A percentile compares a stretch with the other conserved stretches of the same genome.
Evolutionary conservation across 2,329 filamentous ascomycete species (phyloP).

Genomic region (Elsinoe necatrix): DNA sequence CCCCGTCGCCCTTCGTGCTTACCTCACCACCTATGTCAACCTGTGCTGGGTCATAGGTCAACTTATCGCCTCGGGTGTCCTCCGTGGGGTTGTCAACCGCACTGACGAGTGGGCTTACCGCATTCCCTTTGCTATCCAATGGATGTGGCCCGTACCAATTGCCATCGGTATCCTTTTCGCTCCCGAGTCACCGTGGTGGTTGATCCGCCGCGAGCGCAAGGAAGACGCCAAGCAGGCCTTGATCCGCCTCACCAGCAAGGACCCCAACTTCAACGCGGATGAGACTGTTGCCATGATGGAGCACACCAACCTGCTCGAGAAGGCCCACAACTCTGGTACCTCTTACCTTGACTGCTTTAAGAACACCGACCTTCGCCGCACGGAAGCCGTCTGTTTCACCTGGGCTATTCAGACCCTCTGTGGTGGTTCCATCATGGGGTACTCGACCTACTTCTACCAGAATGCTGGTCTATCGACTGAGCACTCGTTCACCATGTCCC

Average conservation of each 20-base stretch:
- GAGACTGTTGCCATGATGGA: slow-evolving; percentile 24
- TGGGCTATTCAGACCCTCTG: slow-evolving; percentile 29
- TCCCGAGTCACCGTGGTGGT: slow-evolving; percentile 28
- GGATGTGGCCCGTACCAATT: slow-evolving; percentile 37
- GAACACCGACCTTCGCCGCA: slow-evolving; percentile 28
- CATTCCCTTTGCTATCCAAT: slow-evolving; percentile 38
- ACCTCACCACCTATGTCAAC: slow-evolving; percentile 53
- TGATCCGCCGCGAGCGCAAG: slow-evolving; percentile 24
- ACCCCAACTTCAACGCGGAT: slow-evolving; percentile 19
- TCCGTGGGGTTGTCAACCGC: slow-evolving; percentile 23
- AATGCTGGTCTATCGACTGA: slow-evolving; percentile 28
- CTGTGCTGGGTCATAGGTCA: slow-evolving; percentile 55
- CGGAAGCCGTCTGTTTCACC: slow-evolving; percentile 28
- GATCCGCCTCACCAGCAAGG: slow-evolving; percentile 19
- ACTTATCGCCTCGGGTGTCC: slow-evolving; percentile 38
- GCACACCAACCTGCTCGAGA: slow-evolving; percentile 26
- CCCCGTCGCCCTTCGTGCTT: slow-evolving; percentile 49
- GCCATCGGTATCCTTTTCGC: slow-evolving; percentile 25
- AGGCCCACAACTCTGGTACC: slow-evolving; percentile 24
- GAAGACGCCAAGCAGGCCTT: slow-evolving; percentile 24
- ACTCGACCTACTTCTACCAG: slow-evolving; percentile 31
- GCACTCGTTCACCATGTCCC: slow-evolving; percentile 23
- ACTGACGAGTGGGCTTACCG: slow-evolving; percentile 22
- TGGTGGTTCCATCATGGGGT: slow-evolving; percentile 28
- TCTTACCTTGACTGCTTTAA: slow-evolving; percentile 33